Percentiles rank a stretch among this genome's conserved stretches.
Evolutionary conservation across 768 basidiomycete species (phyloP).

Genomic region (Roridomyces roridus): DNA sequence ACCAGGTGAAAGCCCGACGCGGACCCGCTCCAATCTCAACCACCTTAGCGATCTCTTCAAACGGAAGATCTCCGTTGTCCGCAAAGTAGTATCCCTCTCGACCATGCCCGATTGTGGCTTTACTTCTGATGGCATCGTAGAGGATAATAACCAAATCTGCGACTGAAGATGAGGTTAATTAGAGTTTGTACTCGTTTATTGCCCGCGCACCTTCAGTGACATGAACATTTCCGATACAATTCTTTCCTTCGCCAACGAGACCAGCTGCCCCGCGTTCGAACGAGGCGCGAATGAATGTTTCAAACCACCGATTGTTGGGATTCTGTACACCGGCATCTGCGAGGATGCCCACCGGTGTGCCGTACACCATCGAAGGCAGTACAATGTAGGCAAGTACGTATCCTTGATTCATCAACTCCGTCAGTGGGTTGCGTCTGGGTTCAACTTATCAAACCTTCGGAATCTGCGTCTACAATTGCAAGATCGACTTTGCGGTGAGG

Average conservation of each 20-base stretch:
- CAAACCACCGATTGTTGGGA: background rate
- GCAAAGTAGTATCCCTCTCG: slow-evolving; percentile 33
- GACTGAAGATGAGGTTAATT: too few relatives aligned
- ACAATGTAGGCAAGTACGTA: slow-evolving; percentile 12
- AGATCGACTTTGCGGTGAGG: slow-evolving; percentile 59
- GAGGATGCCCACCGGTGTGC: slow-evolving; percentile 36
- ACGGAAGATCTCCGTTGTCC: slow-evolving; percentile 22
- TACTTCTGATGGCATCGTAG: slow-evolving; percentile 1
- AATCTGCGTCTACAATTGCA: slow-evolving; percentile 51
- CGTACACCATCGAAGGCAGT: slow-evolving; percentile 4
- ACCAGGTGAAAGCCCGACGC: slow-evolving; percentile 31
- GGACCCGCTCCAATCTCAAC: slow-evolving; percentile 23
- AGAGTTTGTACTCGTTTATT: background rate
- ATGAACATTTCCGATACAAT: slow-evolving; percentile 4
- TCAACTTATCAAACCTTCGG: slow-evolving; percentile 44
- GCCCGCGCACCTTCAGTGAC: slow-evolving; percentile 13
- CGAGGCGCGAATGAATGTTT: background rate
- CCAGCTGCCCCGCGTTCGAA: slow-evolving; percentile 8
- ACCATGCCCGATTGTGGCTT: slow-evolving; percentile 23
- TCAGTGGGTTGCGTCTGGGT: background rate
- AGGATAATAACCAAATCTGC: slow-evolving; percentile 2
- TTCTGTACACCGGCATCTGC: slow-evolving; percentile 44
- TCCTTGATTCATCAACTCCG: too few relatives aligned
- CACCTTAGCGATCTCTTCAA: slow-evolving; percentile 17
- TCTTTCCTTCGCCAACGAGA: slow-evolving; percentile 7